Evolutionary conservation across 768 basidiomycete species (phyloP).

Genomic region (Sporobolomyces phaffii): DNA sequence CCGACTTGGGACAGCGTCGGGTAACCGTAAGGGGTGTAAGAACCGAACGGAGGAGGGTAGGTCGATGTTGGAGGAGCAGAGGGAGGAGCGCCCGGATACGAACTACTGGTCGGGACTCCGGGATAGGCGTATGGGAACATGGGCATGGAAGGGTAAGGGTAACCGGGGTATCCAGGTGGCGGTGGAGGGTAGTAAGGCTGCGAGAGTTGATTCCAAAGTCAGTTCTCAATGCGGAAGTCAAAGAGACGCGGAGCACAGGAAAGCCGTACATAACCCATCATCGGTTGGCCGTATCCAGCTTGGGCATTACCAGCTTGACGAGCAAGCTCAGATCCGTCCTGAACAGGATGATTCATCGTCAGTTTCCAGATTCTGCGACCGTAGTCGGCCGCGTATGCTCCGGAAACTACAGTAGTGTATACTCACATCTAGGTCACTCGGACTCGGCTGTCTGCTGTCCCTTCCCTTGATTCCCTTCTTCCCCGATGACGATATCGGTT

Average conservation of each 20-base stretch:
- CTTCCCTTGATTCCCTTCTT: slow-evolving; percentile 12
- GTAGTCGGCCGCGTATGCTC: neutral
- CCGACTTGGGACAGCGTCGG: neutral
- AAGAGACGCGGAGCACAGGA: too few relatives aligned
- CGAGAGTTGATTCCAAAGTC: neutral
- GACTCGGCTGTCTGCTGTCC: slow-evolving; percentile 21
- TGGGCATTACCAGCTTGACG: slow-evolving; percentile 4
- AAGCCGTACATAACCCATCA: slow-evolving; percentile 36
- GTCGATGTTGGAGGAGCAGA: neutral
- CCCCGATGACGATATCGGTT: neutral
- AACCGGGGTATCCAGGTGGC: slow-evolving; percentile 32
- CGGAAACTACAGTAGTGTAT: neutral
- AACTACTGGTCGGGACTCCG: slow-evolving; percentile 12
- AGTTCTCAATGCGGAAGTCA: too few relatives aligned
- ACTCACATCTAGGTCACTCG: slow-evolving; percentile 30
- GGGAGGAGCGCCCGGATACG: slow-evolving; percentile 24
- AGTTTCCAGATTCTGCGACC: neutral
- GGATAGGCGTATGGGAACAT: slow-evolving; percentile 36
- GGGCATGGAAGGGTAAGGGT: slow-evolving; percentile 33
- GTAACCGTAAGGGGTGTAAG: slow-evolving; percentile 29
- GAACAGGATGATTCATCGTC: neutral
- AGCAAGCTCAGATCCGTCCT: neutral
- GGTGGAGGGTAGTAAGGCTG: slow-evolving; percentile 36
- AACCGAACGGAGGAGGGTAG: slow-evolving; percentile 4
- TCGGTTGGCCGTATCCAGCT: slow-evolving; percentile 15